These are phyloP conservation scores for Fusarium guadeloupense DNA, from an alignment of 2,329 filamentous ascomycete genomes.

Conservation along the genomic window DNA sequence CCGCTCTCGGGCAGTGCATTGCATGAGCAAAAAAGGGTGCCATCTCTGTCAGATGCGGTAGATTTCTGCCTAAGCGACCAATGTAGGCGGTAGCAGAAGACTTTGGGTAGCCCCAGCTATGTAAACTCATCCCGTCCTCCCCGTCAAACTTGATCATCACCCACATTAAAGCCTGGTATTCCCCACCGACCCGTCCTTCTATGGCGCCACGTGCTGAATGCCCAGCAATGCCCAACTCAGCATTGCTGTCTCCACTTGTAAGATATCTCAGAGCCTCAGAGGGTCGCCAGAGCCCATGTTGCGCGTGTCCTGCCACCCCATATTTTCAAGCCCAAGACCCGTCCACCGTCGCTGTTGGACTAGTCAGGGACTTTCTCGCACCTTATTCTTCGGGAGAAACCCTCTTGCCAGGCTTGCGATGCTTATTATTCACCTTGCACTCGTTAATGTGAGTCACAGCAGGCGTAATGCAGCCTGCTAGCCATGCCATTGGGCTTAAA, in stretches of 20 bases:
- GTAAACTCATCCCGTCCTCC: slow-evolving; percentile 9
- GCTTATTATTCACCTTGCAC: slow-evolving; percentile 17
- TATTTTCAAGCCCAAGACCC: background rate
- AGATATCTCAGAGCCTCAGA: slow-evolving; percentile 15
- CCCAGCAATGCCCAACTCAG: slow-evolving; percentile 37
- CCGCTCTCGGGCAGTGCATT: slow-evolving; percentile 1
- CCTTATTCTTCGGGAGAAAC: slow-evolving; percentile 15
- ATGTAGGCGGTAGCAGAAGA: slow-evolving; percentile 4
- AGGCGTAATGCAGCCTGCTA: slow-evolving; percentile 13
- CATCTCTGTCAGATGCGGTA: slow-evolving; percentile 3
- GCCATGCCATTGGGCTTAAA: slow-evolving; percentile 19
- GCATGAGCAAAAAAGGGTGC: background rate
- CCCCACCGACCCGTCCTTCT: slow-evolving; percentile 39
- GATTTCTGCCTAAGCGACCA: slow-evolving; percentile 25
- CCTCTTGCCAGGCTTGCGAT: slow-evolving; percentile 7
- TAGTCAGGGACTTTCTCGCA: slow-evolving; percentile 27
- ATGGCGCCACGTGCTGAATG: slow-evolving; percentile 43
- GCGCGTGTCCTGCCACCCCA: slow-evolving; percentile 20
- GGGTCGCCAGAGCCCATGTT: slow-evolving; percentile 8
- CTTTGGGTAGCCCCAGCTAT: slow-evolving; percentile 2
- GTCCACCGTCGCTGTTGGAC: slow-evolving; percentile 10
- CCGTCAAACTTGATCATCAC: slow-evolving; percentile 33
- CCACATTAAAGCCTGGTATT: slow-evolving; percentile 21
- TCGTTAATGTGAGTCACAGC: slow-evolving; percentile 23
- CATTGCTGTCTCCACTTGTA: slow-evolving; percentile 21